Base-by-base conservation (phyloP, 1,284 basidiomycete species). In the Neolentinus lepideus region DNA sequence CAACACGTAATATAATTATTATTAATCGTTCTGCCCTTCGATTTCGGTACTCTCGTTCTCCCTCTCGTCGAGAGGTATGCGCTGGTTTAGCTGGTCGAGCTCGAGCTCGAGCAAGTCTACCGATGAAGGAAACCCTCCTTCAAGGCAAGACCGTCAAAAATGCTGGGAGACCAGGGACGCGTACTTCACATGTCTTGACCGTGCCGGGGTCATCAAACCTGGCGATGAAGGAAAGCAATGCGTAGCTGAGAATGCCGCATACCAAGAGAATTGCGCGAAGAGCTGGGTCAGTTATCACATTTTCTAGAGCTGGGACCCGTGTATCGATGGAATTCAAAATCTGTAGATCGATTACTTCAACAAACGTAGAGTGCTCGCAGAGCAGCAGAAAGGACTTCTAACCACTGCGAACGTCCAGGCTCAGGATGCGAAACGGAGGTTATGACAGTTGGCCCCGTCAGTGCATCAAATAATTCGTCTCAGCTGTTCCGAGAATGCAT, bases 291-390 rank as follows among this genome's bases (percentile, higher is more conserved):
- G 86, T 76, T 25, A 16, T n/a, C 26, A 16, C 56, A 12, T 21
- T 50, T 4, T 11, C 25, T 21, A 21, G 4, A 26, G 4, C 43
- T 31, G 36, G 24, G n/a, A 10, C 43, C 33, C 6, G 29, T 43
- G 16, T 25, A 10, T 52, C 35, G 25, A 19, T 24, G 16, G 36
- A 25, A 26, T 11, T 12, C 54, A 31, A 0, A 59, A 9, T 21
- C 16, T n/a, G n/a, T 43, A 92, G 90, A 83, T 92, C 63, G 85
- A 86, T 31, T 92, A 92, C 66, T 92, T 92, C 64, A 91, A 92
- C 71, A 86, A 88, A 65, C 79, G 89, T 35, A 76, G 90, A 53
- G 78, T 90, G 26, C 79, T 90, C 55, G 85, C 80, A 16, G 87
- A 87, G 58, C 80, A 82, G 55, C 88, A 90, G 68, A 85, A 84